These are phyloP conservation scores for Xerocomellus chrysenteron DNA, from an alignment of 768 basidiomycete species.

Conservation along the genomic window DNA sequence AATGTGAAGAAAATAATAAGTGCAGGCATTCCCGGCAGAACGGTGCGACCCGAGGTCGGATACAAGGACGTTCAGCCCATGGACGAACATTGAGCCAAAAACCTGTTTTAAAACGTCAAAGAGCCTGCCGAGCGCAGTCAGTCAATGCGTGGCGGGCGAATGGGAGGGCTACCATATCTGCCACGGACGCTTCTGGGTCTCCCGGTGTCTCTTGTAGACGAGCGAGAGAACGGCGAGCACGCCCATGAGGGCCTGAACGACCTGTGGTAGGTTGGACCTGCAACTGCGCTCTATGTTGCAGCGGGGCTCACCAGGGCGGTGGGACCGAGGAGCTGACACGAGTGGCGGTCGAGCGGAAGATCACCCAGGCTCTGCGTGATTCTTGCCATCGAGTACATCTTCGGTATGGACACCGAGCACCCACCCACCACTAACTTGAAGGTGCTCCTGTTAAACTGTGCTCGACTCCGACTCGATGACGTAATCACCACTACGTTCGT, in stretches of 20 bases:
- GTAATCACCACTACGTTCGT: slow-evolving; percentile 11
- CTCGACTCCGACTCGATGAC: slow-evolving; percentile 9
- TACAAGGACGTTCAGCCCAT: slow-evolving; percentile 74
- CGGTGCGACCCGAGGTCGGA: slow-evolving; percentile 73
- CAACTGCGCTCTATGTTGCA: neutral
- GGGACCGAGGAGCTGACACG: slow-evolving; percentile 47
- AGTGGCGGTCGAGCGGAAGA: slow-evolving; percentile 41
- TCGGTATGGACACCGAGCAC: neutral
- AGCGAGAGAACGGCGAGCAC: slow-evolving; percentile 84
- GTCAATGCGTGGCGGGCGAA: neutral
- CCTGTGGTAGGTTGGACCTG: slow-evolving; percentile 36
- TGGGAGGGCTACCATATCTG: slow-evolving; percentile 70
- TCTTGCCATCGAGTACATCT: slow-evolving; percentile 15
- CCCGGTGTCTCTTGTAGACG: slow-evolving; percentile 85
- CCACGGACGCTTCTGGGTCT: slow-evolving; percentile 86
- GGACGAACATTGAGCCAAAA: slow-evolving; percentile 80
- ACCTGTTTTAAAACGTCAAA: slow-evolving; percentile 94
- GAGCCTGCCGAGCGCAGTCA: slow-evolving; percentile 51
- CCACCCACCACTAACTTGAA: neutral
- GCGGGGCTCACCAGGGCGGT: slow-evolving; percentile 41
- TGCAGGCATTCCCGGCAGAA: slow-evolving; percentile 80
- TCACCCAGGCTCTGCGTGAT: slow-evolving; percentile 19
- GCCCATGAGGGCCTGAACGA: slow-evolving; percentile 88
- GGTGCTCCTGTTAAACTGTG: neutral
- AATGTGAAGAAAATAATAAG: slow-evolving; percentile 90